Percentiles rank a stretch among this genome's conserved stretches.
These are phyloP conservation scores for Bullera alba DNA, from an alignment of 768 basidiomycete species.

Conservation along the genomic window DNA sequence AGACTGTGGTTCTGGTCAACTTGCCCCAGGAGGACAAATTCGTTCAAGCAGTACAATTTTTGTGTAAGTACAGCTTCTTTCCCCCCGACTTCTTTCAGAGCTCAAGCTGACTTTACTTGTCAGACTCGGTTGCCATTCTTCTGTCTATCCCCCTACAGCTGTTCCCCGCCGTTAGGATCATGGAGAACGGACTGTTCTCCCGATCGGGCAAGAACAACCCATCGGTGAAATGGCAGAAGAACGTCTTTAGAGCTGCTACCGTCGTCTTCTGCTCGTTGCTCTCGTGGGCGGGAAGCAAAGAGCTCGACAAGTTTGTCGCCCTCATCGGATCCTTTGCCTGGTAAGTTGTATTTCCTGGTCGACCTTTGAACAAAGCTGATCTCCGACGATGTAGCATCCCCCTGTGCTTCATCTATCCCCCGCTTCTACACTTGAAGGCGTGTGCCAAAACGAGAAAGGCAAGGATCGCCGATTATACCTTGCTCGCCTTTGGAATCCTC, in stretches of 20 bases:
- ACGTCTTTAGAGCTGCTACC: conserved; percentile 50
- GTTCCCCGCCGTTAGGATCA: conserved; percentile 94
- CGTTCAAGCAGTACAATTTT: conserved; percentile 66
- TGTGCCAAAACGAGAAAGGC: conserved; percentile 61
- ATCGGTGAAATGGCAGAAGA: conserved; percentile 93
- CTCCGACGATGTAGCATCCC: conserved; percentile 61
- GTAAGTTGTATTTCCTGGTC: conserved; percentile 50
- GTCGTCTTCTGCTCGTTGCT: conserved; percentile 70
- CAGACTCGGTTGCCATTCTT: conserved; percentile 74
- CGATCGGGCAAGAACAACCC: conserved; percentile 69
- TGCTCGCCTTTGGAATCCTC: conserved; percentile 67
- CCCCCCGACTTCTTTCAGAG: background rate
- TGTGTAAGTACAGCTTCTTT: conserved; percentile 14
- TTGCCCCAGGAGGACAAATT: conserved; percentile 73
- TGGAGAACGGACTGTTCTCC: conserved; percentile 90
- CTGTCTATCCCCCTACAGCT: conserved; percentile 83
- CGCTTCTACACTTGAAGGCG: conserved; percentile 74
- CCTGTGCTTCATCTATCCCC: conserved; percentile 86
- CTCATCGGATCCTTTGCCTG: conserved; percentile 91
- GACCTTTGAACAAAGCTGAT: background rate
- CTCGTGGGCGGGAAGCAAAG: conserved; percentile 67
- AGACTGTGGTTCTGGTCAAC: conserved; percentile 93
- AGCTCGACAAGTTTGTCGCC: conserved; percentile 92
- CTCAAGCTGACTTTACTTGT: conserved; percentile 52
- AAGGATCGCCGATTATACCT: conserved; percentile 61